Conservation (phyloP, 1,139 yeast species). For the Blastobotrys malaysiensis region DNA sequence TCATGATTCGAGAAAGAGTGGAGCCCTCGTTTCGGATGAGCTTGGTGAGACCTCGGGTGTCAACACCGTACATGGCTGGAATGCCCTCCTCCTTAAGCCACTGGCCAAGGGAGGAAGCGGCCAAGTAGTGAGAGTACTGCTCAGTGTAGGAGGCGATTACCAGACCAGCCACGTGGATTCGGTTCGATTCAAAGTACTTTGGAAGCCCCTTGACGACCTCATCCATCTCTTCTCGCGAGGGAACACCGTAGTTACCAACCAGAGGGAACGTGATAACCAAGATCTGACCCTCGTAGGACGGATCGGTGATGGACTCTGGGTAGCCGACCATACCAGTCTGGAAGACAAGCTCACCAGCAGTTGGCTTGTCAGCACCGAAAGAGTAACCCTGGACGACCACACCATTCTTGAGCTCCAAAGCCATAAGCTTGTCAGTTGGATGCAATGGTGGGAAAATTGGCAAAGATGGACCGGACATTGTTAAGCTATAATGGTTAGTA, state of each 20-base stretch:
- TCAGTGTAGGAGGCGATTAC: slow-evolving; percentile 97
- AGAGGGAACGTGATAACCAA: slow-evolving; percentile 94
- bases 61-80: slow-evolving; percentile 97
- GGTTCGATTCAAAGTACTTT: slow-evolving; percentile 84
- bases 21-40: slow-evolving; percentile 89
- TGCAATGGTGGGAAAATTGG: slow-evolving; percentile 90
- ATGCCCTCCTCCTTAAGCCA: slow-evolving; percentile 91
- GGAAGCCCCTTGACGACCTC: slow-evolving; percentile 74
- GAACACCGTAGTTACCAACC: slow-evolving; percentile 99
- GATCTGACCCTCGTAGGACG: slow-evolving; percentile 97
- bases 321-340: slow-evolving; percentile 99
- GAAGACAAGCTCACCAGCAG: slow-evolving; percentile 97
- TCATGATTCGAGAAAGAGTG: slow-evolving; percentile 76
- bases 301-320: slow-evolving; percentile 97
- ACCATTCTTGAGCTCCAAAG: slow-evolving; percentile 91
- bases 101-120: slow-evolving; percentile 82
- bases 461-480: slow-evolving; percentile 24
- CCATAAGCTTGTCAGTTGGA: slow-evolving; percentile 73
- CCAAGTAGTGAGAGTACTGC: slow-evolving; percentile 89
- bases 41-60: slow-evolving; percentile 92
- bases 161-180: slow-evolving; percentile 93
- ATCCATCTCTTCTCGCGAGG: slow-evolving; percentile 75
- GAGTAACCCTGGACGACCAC: slow-evolving; percentile 90
- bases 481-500: slow-evolving; percentile 2
- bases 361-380: slow-evolving; percentile 85